Base-by-base conservation (phyloP, 768 basidiomycete species). In the Fibroporia radiculosa region DNA sequence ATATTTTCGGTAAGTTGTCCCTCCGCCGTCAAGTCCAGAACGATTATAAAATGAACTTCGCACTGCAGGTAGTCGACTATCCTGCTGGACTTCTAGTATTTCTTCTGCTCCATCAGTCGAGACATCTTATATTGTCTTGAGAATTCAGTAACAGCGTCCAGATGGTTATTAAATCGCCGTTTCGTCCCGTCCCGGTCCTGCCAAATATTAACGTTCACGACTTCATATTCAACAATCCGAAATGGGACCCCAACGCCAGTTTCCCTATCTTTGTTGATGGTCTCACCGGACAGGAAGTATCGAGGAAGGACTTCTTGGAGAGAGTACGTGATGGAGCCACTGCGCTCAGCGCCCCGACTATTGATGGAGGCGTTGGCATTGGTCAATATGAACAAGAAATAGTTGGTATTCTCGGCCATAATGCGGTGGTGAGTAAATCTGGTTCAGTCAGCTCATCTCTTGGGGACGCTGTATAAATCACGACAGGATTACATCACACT, bases 361-460 rank as follows among this genome's bases (percentile, higher is more conserved):
- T 62, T 0, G 57, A 71, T 14, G 82, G 82, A 0, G 82, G 85
- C 0, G 64, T 84, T 1, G 82, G 73, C 0, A 56, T 88, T 10
- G 54, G 60, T 4, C 58, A 60, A 0, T 66, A 65, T 32, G 65
- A 71, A 16, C 68, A 67, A 0, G 80, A 83, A 42, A 74, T 85
- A 19, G 68, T 86, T 16, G 86, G 82, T 5, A 74, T 89, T 13
- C 71, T 86, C 56, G 77, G 75, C 60, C 72, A 81, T 36, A 89
- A 88, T 56, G 80, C 74, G 27, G 56, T 79, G 58, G 86, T 84
- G 61, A 50, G 77, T 60, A 5, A 13, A 6, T 8, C 29, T 31
- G 8, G 29, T 8, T 31, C 12, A 14, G 24, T 13, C 13, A 11
- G 27, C 13, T 10, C 28, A 27, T 29, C 5, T 16, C 10, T 42